phyloP scores from a whole-genome alignment of 2,329 filamentous ascomycete species.

The Magnaporthiopsis incrustans region DNA sequence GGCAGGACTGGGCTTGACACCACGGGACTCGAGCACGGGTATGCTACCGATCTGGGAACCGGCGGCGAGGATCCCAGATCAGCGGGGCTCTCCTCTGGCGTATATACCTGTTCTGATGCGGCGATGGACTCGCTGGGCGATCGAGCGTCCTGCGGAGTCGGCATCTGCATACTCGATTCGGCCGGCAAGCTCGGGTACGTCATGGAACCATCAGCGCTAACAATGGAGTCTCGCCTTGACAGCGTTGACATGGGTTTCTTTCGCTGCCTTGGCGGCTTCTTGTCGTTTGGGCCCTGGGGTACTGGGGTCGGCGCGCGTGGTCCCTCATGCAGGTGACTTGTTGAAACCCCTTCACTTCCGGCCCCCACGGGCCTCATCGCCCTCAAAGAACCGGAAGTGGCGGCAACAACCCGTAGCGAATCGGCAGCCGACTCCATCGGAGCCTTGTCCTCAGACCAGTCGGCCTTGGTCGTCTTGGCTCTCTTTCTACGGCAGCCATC shows the following conservation, averaged over 20 bases:
- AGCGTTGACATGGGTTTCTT: conserved; percentile 33
- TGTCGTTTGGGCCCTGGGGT: conserved; percentile 35
- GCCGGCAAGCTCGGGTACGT: conserved; percentile 17
- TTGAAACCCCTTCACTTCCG: conserved; percentile 25
- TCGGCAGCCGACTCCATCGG: conserved; percentile 68
- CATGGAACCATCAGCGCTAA: conserved; percentile 22
- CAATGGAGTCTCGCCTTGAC: conserved; percentile 48
- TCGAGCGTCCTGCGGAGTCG: conserved; percentile 36
- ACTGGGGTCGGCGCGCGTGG: conserved; percentile 72
- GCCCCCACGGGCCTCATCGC: conserved; percentile 67
- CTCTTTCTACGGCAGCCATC: conserved; percentile 61
- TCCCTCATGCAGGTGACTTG: conserved; percentile 57
- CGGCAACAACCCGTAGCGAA: conserved; percentile 82
- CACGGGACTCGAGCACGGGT: conserved; percentile 51
- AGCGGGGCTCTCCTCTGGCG: conserved; percentile 60
- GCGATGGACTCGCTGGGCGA: conserved; percentile 45
- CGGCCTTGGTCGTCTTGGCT: conserved; percentile 69
- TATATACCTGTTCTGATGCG: conserved; percentile 42
- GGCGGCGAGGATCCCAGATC: conserved; percentile 90
- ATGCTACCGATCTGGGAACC: conserved; percentile 54
- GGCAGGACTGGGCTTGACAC: conserved; percentile 74
- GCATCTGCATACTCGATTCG: conserved; percentile 30
- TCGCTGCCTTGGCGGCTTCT: conserved; percentile 20
- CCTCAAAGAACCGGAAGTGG: conserved; percentile 80
- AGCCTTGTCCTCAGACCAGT: conserved; percentile 39